Evolutionary conservation across 2,329 filamentous ascomycete species (phyloP), one percentile per base, ranked within the genome.

Genomic region (Penicillium occitanis): DNA sequence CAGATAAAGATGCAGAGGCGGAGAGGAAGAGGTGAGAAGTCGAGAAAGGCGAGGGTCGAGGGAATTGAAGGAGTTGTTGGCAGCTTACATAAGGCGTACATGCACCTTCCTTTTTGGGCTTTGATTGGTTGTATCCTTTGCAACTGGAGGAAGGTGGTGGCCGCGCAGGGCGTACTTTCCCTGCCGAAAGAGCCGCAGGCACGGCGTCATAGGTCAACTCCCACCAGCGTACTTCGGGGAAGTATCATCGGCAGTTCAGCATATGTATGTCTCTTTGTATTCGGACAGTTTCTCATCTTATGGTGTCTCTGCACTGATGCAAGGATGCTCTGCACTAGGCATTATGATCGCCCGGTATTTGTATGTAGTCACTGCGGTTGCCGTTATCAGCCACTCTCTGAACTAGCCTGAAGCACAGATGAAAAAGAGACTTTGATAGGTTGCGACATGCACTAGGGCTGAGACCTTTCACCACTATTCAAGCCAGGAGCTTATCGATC

Each of bases 1-100:
- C 55, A 59, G 55, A 59, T 59, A 59, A 59, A 28, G 25, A 60
- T 60, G 57, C 37, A 60, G 40, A n/a, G 50, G 50, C n/a, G 10
- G 30, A 37, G 19, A 42, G 11, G 46, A 51, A 13, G 33, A 62
- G 46, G 58, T 17, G 58, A 25, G 59, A 55, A 33, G 50, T 30
- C 44, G 14, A 61, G 40, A 46, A n/a, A 40, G 44, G 4, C n/a
- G 44, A 48, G 19, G 19, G 44, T 40, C 35, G 42, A 51, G 19
- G 25, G 46, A 10, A 1, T 6, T 14, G 40, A 51, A 14, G 40
- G 46, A n/a, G 0, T 13, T 30, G n/a, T 5, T 33, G 22, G 30
- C 17, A 14, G 51, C 40, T 44, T 60, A 60, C 57, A 60, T 46
- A 33, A 60, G 22, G 53, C n/a, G 13, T 57, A 57, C 33, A 22